Evolutionary conservation across 352 stramenopile species (phyloP).

Genomic region (Globisporangium yorkense): DNA sequence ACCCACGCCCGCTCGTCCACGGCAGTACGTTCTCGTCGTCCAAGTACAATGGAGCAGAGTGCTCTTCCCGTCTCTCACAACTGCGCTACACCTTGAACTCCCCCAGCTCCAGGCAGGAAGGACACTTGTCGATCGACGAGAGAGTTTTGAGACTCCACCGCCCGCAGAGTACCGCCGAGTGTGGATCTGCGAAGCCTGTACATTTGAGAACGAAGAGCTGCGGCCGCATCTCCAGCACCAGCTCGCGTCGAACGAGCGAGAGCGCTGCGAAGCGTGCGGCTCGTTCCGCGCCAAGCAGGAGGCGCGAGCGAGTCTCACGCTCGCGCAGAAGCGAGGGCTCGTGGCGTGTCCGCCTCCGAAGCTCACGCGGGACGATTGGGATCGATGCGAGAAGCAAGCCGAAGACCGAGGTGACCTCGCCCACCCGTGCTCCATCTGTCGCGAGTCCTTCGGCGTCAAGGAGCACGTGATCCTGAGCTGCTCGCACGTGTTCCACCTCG

Average conservation of each 20-base stretch:
- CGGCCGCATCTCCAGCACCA: constrained; percentile 8
- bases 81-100: background rate
- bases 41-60: background rate
- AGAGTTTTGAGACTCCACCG: background rate
- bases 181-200: constrained; percentile 79
- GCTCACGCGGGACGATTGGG: constrained; percentile 64
- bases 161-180: constrained; percentile 39
- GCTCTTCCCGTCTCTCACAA: background rate
- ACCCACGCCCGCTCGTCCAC: background rate
- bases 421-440: constrained; percentile 80
- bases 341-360: constrained; percentile 50
- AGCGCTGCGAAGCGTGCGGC: constrained; percentile 46
- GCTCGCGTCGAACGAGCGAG: constrained; percentile 7
- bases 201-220: constrained; percentile 60
- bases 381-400: constrained; percentile 60
- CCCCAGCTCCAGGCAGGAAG: constrained; percentile 1
- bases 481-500: constrained; percentile 83
- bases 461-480: constrained; percentile 83
- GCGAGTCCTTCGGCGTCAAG: constrained; percentile 61
- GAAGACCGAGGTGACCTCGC: constrained; percentile 49
- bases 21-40: background rate
- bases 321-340: constrained; percentile 71
- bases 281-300: constrained; percentile 20
- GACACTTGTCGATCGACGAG: background rate
- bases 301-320: constrained; percentile 29